A percentile compares a stretch with the other conserved stretches of the same genome.
Evolutionary conservation across 768 basidiomycete genomes (phyloP).

Genomic region (Postia placenta): DNA sequence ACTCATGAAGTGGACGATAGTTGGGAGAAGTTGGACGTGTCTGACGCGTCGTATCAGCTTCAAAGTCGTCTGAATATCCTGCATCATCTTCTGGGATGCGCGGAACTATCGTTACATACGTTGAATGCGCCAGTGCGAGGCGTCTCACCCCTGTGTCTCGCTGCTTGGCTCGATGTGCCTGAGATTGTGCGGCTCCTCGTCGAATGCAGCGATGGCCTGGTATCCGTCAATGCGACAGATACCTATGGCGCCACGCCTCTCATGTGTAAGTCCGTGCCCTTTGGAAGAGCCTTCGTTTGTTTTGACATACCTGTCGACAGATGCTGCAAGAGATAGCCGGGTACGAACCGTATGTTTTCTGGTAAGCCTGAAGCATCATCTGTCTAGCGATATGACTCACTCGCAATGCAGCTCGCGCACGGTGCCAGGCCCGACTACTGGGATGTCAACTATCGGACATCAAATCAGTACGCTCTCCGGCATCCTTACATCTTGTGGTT

Average conservation of each 20-base stretch:
- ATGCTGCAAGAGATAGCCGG: constrained; percentile 71
- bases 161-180: constrained; percentile 69
- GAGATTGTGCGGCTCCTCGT: constrained; percentile 58
- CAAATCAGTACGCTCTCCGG: constrained; percentile 59
- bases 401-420: constrained; percentile 44
- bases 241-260: constrained; percentile 71
- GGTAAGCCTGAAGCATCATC: constrained; percentile 33
- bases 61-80: constrained; percentile 51
- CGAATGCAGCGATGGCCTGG: constrained; percentile 50
- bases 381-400: neutral
- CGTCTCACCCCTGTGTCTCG: constrained; percentile 72
- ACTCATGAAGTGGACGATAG: constrained; percentile 28
- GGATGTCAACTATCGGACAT: constrained; percentile 66
- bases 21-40: constrained; percentile 66
- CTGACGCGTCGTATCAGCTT: constrained; percentile 63
- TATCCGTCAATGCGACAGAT: constrained; percentile 72
- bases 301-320: constrained; percentile 30
- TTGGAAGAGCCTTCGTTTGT: neutral
- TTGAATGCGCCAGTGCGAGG: constrained; percentile 76
- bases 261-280: constrained; percentile 59
- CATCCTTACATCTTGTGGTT: constrained; percentile 64
- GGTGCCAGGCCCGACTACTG: constrained; percentile 70
- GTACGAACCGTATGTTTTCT: constrained; percentile 60
- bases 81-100: constrained; percentile 46
- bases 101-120: constrained; percentile 58